These are phyloP conservation scores for Lactarius hatsudake DNA, from an alignment of 768 basidiomycete species.

Conservation along the genomic window DNA sequence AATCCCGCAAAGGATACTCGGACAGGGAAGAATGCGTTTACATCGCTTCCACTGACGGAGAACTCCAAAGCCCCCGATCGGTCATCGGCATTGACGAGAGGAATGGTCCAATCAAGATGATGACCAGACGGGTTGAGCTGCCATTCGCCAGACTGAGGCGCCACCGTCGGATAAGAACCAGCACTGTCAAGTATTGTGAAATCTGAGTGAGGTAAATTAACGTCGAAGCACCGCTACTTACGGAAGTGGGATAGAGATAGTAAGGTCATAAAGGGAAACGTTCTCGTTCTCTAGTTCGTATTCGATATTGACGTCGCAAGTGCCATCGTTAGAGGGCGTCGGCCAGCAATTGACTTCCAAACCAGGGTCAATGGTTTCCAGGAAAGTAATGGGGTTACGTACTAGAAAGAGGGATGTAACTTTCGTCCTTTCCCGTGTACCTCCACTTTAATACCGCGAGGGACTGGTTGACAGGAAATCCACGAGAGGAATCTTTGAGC, in stretches of 20 bases:
- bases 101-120: constrained; percentile 82
- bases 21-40: constrained; percentile 89
- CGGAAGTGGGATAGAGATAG: constrained; percentile 93
- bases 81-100: constrained; percentile 58
- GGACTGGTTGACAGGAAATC: constrained; percentile 86
- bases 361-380: background rate
- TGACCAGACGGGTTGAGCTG: constrained; percentile 75
- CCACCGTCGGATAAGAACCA: constrained; percentile 83
- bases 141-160: constrained; percentile 77
- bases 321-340: constrained; percentile 86
- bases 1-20: constrained; percentile 75
- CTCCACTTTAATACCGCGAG: constrained; percentile 92
- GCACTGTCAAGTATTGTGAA: constrained; percentile 40
- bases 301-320: constrained; percentile 92
- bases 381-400: constrained; percentile 35
- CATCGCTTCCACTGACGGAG: constrained; percentile 79
- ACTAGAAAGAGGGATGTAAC: constrained; percentile 88
- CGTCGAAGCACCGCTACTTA: constrained; percentile 41
- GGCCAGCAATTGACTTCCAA: constrained; percentile 94
- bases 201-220: background rate
- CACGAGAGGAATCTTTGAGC: constrained; percentile 76
- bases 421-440: constrained; percentile 88
- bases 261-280: constrained; percentile 77
- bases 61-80: constrained; percentile 89
- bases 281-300: constrained; percentile 91